These are phyloP conservation scores for Nothophytophthora sp. DNA, from an alignment of 352 stramenopile genomes.

Conservation along the genomic window DNA sequence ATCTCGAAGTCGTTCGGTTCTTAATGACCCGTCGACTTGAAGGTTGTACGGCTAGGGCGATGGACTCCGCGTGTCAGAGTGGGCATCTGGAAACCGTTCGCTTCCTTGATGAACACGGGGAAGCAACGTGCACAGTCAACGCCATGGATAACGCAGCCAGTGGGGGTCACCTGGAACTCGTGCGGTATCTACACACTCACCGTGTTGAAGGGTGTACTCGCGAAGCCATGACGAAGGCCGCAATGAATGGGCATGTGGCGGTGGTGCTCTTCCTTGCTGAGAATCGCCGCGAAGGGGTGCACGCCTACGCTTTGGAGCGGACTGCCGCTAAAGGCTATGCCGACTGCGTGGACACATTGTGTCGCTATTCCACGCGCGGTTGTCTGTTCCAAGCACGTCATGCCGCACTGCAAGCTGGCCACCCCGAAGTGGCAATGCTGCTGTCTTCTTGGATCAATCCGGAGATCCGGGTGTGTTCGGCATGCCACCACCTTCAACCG, in stretches of 20 bases:
- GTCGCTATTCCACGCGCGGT: slow-evolving; percentile 29
- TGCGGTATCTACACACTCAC: slow-evolving; percentile 32
- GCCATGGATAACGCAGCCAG: slow-evolving; percentile 40
- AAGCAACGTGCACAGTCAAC: slow-evolving; percentile 15
- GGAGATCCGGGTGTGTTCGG: slow-evolving; percentile 26
- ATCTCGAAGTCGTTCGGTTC: slow-evolving; percentile 37
- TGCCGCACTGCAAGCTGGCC: slow-evolving; percentile 26
- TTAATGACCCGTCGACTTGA: slow-evolving; percentile 26
- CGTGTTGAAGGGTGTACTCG: slow-evolving; percentile 37
- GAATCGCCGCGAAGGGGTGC: slow-evolving; percentile 29
- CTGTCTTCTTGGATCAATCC: slow-evolving; percentile 34
- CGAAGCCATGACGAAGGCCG: slow-evolving; percentile 35
- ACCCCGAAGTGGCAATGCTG: slow-evolving; percentile 19
- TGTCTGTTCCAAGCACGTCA: slow-evolving; percentile 38
- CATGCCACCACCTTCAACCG: slow-evolving; percentile 14
- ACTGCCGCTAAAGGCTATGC: slow-evolving; percentile 21
- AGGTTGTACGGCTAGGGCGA: slow-evolving; percentile 32
- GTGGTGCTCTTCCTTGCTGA: slow-evolving; percentile 38
- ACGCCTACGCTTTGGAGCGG: slow-evolving; percentile 29
- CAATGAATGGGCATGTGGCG: slow-evolving; percentile 25
- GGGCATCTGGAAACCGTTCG: slow-evolving; percentile 27
- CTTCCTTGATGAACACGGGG: slow-evolving; percentile 24
- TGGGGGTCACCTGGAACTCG: slow-evolving; percentile 27
- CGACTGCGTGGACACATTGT: slow-evolving; percentile 28
- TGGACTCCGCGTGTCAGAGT: slow-evolving; percentile 33